Evolutionary conservation across 2,329 filamentous ascomycete species (phyloP), one percentile per base, ranked within the genome.

Genomic region (Thielaviopsis euricoi): DNA sequence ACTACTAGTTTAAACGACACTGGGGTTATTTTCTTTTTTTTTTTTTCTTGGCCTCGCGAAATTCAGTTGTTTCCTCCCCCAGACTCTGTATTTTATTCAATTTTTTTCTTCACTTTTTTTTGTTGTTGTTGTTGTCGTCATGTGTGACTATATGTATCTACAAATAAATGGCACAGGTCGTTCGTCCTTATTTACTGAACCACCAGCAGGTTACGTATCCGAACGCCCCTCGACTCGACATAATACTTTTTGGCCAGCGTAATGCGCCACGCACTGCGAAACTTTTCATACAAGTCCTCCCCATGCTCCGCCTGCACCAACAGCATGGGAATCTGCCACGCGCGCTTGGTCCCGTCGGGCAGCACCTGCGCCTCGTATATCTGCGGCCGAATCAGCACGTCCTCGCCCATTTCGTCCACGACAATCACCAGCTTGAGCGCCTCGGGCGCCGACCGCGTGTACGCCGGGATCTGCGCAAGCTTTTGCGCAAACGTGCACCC

Each of bases 401-500:
- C 68, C 10, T 68, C 62, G 9, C 65, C 66, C 13, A 67, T 66
- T 53, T 71, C 69, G 60, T 73, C 70, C 4, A 96, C 80, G 0
- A 96, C 72, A 50, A 97, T 73, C 26, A 97, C 88, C 3, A 97
- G 77, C 68, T 95, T 87, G 19, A 97, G 73, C 0, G 82, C 76
- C 2, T 70, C 67, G 0, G 74, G 68, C 0, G 76, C 74, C 0
- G 86, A 83, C 13, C 43, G 43, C 1, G 82, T 76, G 67, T 84
- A 91, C 10, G 81, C 79, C 0, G 91, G 89, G n/a, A 97, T 89
- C 63, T 88, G 90, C 55, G 78, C 76, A 0, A 97, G 72, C 69
- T 98, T 98, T 26, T 85, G 73, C 40, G 80, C 84, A 69, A 97
- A 97, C 23, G 79, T 85, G 71, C 93, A 98, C 0, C 81, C 82